Evolutionary conservation across 768 basidiomycete species (phyloP).

Genomic region (Tulasnella sp.): DNA sequence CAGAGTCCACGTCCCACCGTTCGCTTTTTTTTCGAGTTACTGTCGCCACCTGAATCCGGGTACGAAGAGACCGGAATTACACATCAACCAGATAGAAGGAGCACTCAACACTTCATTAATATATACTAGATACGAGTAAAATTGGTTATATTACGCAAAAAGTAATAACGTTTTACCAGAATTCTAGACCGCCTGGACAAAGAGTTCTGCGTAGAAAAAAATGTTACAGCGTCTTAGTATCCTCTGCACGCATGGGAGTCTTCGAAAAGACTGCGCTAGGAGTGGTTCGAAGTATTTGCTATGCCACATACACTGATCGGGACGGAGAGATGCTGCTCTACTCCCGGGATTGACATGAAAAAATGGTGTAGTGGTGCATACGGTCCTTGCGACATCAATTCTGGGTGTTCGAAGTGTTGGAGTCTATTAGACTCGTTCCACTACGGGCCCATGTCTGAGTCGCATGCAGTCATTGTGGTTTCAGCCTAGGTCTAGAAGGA

Average conservation of each 20-base stretch:
- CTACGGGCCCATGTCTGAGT: neutral
- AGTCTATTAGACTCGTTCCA: slow-evolving; percentile 2
- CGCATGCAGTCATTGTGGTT: neutral
- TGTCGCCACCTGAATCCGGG: neutral
- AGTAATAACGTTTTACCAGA: neutral
- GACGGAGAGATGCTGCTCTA: neutral
- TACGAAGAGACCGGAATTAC: neutral
- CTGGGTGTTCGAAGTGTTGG: neutral
- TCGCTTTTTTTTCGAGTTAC: neutral
- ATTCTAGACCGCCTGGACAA: neutral
- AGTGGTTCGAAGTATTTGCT: slow-evolving; percentile 13
- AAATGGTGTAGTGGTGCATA: neutral
- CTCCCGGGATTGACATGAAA: slow-evolving; percentile 14
- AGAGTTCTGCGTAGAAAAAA: neutral
- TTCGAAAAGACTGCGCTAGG: slow-evolving; percentile 6
- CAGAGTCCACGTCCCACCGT: slow-evolving; percentile 8
- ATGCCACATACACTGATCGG: slow-evolving; percentile 15
- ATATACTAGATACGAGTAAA: neutral
- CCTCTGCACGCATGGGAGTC: neutral
- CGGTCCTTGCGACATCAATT: neutral
- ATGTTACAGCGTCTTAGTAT: neutral
- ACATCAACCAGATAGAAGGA: neutral
- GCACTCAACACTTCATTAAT: neutral
- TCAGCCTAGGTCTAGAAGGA: neutral
- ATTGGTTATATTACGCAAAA: neutral